Percentiles rank a stretch among this genome's conserved stretches.
Evolutionary conservation across 371 early-diverging fungal species (phyloP).

Genomic region (Mortierella sp.): DNA sequence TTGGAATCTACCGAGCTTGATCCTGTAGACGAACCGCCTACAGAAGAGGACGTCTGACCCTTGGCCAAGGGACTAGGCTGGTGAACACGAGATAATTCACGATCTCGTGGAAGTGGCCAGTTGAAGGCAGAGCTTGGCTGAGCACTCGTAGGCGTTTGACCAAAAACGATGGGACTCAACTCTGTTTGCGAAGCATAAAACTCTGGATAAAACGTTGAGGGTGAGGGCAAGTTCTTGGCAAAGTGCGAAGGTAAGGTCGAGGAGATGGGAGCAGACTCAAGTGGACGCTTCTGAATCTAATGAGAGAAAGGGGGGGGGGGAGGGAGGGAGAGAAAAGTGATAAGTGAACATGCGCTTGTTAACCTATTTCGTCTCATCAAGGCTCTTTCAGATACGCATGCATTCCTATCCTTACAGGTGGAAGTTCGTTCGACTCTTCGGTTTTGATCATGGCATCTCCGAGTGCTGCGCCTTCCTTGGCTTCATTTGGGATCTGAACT

Average conservation of each 20-base stretch:
- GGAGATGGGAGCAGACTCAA: constrained; percentile 52
- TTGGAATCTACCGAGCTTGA: background rate
- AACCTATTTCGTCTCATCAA: background rate
- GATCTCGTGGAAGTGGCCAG: constrained; percentile 46
- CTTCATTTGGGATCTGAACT: constrained; percentile 48
- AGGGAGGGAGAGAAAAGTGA: background rate
- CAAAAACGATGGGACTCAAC: constrained; percentile 48
- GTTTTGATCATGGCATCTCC: constrained; percentile 48
- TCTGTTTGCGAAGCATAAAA: constrained; percentile 65
- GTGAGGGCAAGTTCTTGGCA: constrained; percentile 81
- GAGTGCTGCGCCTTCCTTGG: constrained; percentile 34
- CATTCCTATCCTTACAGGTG: constrained; percentile 38
- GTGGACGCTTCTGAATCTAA: constrained; percentile 41
- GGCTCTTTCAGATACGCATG: background rate
- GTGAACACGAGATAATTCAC: constrained; percentile 39
- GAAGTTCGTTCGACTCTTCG: constrained; percentile 46
- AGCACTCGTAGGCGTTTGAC: constrained; percentile 49
- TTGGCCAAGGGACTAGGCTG: constrained; percentile 50
- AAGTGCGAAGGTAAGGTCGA: constrained; percentile 78
- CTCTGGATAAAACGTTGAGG: constrained; percentile 80
- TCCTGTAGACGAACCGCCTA: background rate
- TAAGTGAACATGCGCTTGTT: background rate
- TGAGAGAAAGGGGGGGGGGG: background rate
- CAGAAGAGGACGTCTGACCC: constrained; percentile 23
- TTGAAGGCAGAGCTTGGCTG: constrained; percentile 43